Conservation (phyloP, 2,329 filamentous ascomycete genomes). For the Fusarium sublunatum region DNA sequence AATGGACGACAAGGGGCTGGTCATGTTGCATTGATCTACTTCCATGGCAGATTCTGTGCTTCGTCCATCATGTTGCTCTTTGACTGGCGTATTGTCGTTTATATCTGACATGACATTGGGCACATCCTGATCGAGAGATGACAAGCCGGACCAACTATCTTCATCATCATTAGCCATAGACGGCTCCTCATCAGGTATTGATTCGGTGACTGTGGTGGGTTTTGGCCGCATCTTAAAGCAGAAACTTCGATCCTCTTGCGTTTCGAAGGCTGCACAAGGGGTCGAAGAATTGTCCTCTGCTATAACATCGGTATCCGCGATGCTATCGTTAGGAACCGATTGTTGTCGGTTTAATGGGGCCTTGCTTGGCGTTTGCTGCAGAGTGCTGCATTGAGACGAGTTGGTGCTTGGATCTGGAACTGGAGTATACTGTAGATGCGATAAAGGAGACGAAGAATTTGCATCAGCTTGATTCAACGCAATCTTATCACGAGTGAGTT, state of each 20-base stretch:
- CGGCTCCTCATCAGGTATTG: neutral
- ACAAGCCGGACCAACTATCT: conserved; percentile 40
- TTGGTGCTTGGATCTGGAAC: conserved; percentile 3
- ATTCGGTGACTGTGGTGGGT: neutral
- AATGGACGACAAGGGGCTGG: conserved; percentile 37
- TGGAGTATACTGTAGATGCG: conserved; percentile 34
- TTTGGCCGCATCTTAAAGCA: conserved; percentile 45
- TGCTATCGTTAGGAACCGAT: neutral
- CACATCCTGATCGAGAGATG: conserved; percentile 13
- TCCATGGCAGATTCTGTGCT: neutral
- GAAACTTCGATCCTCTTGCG: conserved; percentile 51
- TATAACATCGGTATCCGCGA: neutral
- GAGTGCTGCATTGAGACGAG: conserved; percentile 17
- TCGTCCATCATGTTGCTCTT: neutral
- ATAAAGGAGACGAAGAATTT: conserved; percentile 46
- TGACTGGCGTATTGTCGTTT: neutral
- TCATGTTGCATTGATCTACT: neutral
- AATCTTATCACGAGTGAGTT: conserved; percentile 24
- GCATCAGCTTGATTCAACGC: conserved; percentile 36
- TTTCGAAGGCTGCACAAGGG: conserved; percentile 32
- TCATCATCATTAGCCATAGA: neutral
- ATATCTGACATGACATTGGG: neutral
- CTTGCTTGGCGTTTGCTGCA: conserved; percentile 22
- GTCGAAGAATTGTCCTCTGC: neutral
- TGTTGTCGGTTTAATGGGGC: neutral